phyloP scores from a whole-genome alignment of 2,329 filamentous ascomycete genomes.

The Fusarium globosum region DNA sequence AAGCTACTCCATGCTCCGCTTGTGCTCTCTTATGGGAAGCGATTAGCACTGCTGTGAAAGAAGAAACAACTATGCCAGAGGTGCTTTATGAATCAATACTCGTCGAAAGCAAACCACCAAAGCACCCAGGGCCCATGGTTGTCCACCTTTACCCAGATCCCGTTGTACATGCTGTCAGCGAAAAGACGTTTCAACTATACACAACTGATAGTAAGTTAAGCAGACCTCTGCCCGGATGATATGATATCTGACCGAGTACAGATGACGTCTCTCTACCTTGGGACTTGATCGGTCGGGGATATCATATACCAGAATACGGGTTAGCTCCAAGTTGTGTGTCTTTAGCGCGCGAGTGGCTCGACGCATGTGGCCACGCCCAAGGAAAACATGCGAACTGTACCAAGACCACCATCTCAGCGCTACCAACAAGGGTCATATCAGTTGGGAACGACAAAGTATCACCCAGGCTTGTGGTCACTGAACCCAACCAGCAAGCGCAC shows the following conservation, averaged over 20 bases:
- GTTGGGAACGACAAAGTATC: not conserved
- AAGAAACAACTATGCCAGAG: not conserved
- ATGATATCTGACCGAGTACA: not conserved
- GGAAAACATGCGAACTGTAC: not conserved
- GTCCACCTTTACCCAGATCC: not conserved
- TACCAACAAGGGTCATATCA: not conserved
- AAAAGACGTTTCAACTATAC: not conserved
- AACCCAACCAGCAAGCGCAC: not conserved
- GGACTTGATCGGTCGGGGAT: not conserved
- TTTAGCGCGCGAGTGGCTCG: not conserved
- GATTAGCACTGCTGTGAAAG: not conserved
- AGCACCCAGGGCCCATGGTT: not conserved
- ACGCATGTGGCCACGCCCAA: not conserved
- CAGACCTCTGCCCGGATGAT: fast-evolving
- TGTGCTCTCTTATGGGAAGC: not conserved
- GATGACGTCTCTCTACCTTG: not conserved
- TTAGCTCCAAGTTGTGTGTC: not conserved
- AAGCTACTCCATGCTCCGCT: not conserved
- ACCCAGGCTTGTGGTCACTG: not conserved
- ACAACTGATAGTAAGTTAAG: not conserved
- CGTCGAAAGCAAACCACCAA: not conserved
- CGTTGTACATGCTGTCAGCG: not conserved
- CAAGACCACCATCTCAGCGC: not conserved
- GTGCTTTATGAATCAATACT: not conserved
- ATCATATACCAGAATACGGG: not conserved